Evolutionary conservation across 208 protist genomes (phyloP).

Genomic region (Trypanosoma theileri): DNA sequence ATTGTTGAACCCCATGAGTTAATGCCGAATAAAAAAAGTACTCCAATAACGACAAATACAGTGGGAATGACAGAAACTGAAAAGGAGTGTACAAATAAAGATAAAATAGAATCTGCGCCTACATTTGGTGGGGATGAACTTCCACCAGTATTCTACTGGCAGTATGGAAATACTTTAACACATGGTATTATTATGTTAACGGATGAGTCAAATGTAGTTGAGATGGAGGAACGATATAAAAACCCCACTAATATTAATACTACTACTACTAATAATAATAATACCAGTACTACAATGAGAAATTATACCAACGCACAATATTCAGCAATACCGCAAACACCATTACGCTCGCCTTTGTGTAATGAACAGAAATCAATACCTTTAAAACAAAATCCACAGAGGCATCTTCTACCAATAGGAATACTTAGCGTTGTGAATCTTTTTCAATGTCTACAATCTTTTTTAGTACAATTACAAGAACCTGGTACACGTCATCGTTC

Average conservation of each 20-base stretch:
- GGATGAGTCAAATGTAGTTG: background rate
- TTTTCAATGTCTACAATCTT: background rate
- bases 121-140: slow-evolving; percentile 16
- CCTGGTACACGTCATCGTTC: background rate
- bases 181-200: slow-evolving; percentile 41
- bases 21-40: background rate
- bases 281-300: background rate
- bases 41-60: background rate
- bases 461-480: background rate
- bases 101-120: background rate
- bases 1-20: slow-evolving; percentile 14
- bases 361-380: background rate
- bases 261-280: background rate
- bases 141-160: slow-evolving; percentile 46
- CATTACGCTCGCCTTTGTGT: background rate
- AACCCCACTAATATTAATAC: background rate
- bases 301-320: too few species aligned
- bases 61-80: background rate
- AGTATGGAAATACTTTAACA: slow-evolving; percentile 41
- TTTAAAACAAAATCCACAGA: background rate
- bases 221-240: background rate
- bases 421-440: slow-evolving; percentile 35
- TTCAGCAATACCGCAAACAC: background rate
- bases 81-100: background rate
- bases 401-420: slow-evolving; percentile 34